Base-by-base conservation (phyloP, 208 protist species). In the Trypanosoma scelopori region DNA sequence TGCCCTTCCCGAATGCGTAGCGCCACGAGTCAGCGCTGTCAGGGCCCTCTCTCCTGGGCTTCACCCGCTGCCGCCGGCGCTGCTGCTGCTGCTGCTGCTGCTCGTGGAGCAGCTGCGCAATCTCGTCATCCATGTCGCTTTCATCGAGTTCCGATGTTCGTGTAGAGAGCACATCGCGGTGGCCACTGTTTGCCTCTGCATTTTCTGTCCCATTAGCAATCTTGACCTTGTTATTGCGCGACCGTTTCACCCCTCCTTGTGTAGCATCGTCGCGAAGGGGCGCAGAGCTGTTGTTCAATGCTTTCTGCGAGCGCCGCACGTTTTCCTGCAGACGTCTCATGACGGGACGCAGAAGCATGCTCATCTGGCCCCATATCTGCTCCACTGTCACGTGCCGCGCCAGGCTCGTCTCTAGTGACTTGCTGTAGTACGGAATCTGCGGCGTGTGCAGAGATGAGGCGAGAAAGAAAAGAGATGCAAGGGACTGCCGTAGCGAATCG, bases 361-460 rank as follows among this genome's bases (percentile, higher is more conserved):
- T 86, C 79, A 95, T 77, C 71, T 95, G 90, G 0, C 87, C 87
- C 87, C 90, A 95, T 56, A 95, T 88, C 70, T 95, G 87, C 61
- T 95, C 90, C 45, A 79, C 76, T 52, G 90, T 91, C 25, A 93
- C 79, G 69, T 89, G 76, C 47, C 79, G 74, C 43, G 73, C 60
- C 60, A 57, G 55, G 32, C 78, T 76, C 12, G 83, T 93, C 43
- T 91, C 85, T 28, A 95, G 76, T 3, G 50, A 43, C 57, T 65
- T 81, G 4, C 83, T 70, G 65, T 79, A 71, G 62, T 81, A 93
- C 15, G 69, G 79, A n/a, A 95, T 60, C 20, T 67, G 75, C 25
- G 74, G 49, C n/a, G 86, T 89, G 78, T 89, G 86, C 60, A 95
- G 74, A 13, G 77, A 81, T n/a, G 81, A 74, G 5, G 90, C 90